phyloP scores from a whole-genome alignment of 257 asterid genomes.

The Solanum arcanum region DNA sequence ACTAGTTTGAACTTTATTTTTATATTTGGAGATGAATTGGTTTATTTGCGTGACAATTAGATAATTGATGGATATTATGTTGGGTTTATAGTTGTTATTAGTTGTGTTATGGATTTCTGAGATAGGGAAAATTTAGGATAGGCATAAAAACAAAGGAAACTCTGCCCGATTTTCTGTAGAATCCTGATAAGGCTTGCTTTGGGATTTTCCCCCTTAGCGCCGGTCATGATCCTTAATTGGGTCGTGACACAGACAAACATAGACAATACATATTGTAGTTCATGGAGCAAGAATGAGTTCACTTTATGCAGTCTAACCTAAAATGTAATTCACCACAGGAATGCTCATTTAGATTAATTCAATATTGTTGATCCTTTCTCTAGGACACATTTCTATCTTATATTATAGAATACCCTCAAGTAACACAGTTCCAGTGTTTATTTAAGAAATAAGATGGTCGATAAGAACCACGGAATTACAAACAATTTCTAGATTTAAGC shows the following conservation, averaged over 20 bases:
- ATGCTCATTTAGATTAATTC: neutral
- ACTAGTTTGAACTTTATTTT: too few species aligned
- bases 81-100: too few species aligned
- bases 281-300: neutral
- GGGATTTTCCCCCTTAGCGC: too few species aligned
- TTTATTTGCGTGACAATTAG: too few species aligned
- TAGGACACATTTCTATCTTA: neutral
- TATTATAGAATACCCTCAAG: neutral
- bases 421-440: neutral
- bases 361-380: neutral
- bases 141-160: too few species aligned
- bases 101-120: too few species aligned
- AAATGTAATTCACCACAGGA: neutral
- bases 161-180: too few species aligned
- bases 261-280: neutral
- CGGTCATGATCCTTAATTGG: too few species aligned
- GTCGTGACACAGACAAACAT: neutral
- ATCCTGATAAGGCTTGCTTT: too few species aligned
- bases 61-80: too few species aligned
- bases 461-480: neutral
- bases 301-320: neutral
- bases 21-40: too few species aligned
- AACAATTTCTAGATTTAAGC: neutral
- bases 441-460: neutral
- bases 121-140: too few species aligned